Evolutionary conservation across 495 filamentous ascomycete genomes (phyloP).

Genomic region (Penicillium samsonianum): DNA sequence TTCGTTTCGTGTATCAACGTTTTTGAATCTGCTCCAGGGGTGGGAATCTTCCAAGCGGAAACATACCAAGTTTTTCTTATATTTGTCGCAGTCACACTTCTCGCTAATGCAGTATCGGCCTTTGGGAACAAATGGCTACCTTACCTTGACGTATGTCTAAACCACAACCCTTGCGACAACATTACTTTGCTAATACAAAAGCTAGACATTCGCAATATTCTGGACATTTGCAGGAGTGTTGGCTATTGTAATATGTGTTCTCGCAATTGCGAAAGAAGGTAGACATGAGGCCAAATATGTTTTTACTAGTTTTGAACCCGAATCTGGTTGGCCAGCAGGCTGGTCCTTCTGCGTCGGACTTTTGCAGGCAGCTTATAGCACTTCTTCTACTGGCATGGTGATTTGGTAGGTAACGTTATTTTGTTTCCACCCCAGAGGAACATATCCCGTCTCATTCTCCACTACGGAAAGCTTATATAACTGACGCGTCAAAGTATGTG

Average conservation of each 20-base stretch:
- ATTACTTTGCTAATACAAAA: conserved; percentile 24
- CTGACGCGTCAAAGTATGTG: conserved; percentile 40
- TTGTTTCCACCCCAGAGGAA: background rate
- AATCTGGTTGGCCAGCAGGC: conserved; percentile 58
- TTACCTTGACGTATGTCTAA: conserved; percentile 50
- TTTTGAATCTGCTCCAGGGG: conserved; percentile 42
- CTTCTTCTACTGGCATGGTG: conserved; percentile 53
- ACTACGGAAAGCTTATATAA: background rate
- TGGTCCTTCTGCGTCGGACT: conserved; percentile 59
- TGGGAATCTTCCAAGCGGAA: conserved; percentile 20
- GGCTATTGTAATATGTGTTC: conserved; percentile 55
- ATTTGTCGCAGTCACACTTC: conserved; percentile 56
- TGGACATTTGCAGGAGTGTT: conserved; percentile 57
- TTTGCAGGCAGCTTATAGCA: conserved; percentile 53
- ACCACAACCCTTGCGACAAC: conserved; percentile 26
- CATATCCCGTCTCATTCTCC: background rate
- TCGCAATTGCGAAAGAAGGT: conserved; percentile 50
- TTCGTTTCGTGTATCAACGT: conserved; percentile 28
- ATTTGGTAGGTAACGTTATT: conserved; percentile 23
- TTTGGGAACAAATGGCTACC: conserved; percentile 28
- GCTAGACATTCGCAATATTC: conserved; percentile 59
- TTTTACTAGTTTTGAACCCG: conserved; percentile 55
- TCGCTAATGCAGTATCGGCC: conserved; percentile 30
- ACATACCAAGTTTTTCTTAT: conserved; percentile 53
- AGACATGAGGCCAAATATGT: conserved; percentile 53